Evolutionary conservation across 164 flowering plant species (phyloP).

Genomic region (Liriodendron chinense): DNA sequence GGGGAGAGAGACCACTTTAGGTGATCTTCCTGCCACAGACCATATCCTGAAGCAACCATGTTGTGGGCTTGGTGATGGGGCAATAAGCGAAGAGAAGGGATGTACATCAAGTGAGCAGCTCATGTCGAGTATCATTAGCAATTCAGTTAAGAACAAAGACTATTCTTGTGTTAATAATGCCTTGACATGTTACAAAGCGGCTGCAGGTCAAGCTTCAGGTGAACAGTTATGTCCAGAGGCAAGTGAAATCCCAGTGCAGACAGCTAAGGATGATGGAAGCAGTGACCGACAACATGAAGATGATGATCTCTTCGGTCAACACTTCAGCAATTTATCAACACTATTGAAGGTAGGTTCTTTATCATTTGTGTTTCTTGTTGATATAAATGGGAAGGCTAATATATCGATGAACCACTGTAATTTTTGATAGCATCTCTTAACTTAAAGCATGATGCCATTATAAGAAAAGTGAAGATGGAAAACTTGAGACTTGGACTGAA

Average conservation of each 20-base stretch:
- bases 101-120: conserved; percentile 8
- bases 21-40: conserved; percentile 1
- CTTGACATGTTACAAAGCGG: conserved; percentile 8
- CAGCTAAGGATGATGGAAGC: conserved; percentile 12
- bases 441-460: neutral
- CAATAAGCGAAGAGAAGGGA: conserved; percentile 8
- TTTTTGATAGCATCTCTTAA: too few species aligned
- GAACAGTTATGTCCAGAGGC: conserved; percentile 10
- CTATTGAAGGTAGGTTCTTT: conserved; percentile 32
- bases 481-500: neutral
- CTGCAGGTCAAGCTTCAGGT: neutral
- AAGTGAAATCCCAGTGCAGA: conserved; percentile 14
- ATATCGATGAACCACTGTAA: too few species aligned
- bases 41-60: neutral
- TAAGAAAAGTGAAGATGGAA: neutral
- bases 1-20: conserved; percentile 7
- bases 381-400: too few species aligned
- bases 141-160: conserved; percentile 1
- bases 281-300: conserved; percentile 14
- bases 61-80: conserved; percentile 7
- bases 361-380: neutral
- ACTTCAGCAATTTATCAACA: conserved; percentile 42
- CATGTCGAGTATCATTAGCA: neutral
- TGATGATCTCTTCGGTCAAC: conserved; percentile 2
- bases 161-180: conserved; percentile 3